Conservation (phyloP, 2,329 filamentous ascomycete genomes). For the Stenocarpella maydis region DNA sequence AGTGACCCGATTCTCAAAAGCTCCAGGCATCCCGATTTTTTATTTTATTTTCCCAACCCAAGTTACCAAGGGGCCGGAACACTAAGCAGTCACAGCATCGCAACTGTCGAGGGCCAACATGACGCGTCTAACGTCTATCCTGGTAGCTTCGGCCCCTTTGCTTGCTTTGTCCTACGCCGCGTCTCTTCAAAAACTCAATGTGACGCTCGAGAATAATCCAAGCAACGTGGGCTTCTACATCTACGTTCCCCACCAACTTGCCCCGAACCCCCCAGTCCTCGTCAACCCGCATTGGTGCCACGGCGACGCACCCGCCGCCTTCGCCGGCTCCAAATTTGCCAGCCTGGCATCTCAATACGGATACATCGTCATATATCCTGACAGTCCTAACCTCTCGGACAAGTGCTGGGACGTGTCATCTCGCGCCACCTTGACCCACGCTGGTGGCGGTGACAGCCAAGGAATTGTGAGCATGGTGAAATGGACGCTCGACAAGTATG, state of each 20-base stretch:
- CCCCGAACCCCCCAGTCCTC: slow-evolving; percentile 57
- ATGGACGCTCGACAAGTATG: slow-evolving; percentile 57
- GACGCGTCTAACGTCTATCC: background rate
- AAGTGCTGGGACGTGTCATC: slow-evolving; percentile 69
- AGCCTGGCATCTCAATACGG: slow-evolving; percentile 60
- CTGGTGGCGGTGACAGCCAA: slow-evolving; percentile 60
- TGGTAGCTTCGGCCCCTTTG: slow-evolving; percentile 7
- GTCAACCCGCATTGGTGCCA: slow-evolving; percentile 67
- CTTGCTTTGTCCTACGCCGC: slow-evolving; percentile 35
- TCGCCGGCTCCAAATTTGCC: slow-evolving; percentile 60
- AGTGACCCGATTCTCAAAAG: background rate
- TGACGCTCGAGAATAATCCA: slow-evolving; percentile 56
- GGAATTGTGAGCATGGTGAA: slow-evolving; percentile 62
- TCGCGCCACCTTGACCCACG: slow-evolving; percentile 54
- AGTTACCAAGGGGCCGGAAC: too few species aligned
- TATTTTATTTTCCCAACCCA: background rate
- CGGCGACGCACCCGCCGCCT: slow-evolving; percentile 59
- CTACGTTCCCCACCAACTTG: slow-evolving; percentile 53
- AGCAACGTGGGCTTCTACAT: slow-evolving; percentile 62
- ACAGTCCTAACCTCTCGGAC: slow-evolving; percentile 48
- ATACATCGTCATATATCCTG: slow-evolving; percentile 58
- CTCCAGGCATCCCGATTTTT: background rate
- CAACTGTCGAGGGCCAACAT: background rate
- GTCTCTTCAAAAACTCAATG: slow-evolving; percentile 40
- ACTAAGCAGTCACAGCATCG: background rate